phyloP scores from a whole-genome alignment of 768 basidiomycete genomes.

The Leccinum fibrillosum region DNA sequence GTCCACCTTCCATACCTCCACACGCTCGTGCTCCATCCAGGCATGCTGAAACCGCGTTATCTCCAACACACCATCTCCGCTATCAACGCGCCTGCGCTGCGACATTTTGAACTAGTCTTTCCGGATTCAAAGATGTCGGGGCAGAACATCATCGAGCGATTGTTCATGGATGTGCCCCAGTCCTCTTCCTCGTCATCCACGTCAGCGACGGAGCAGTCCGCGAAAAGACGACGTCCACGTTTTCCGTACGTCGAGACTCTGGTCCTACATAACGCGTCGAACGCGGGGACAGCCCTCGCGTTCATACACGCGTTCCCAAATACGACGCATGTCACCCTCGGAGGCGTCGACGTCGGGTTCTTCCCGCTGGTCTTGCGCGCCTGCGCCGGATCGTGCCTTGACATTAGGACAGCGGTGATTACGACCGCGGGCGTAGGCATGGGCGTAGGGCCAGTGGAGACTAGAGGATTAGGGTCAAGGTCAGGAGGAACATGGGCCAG shows the following conservation, averaged over 20 bases:
- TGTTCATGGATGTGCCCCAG: constrained; percentile 17
- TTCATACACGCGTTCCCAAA: constrained; percentile 29
- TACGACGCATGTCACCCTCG: constrained; percentile 18
- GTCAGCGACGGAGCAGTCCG: neutral
- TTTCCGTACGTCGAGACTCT: constrained; percentile 28
- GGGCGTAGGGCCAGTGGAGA: neutral
- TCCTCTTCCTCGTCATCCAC: neutral
- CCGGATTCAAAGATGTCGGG: constrained; percentile 29
- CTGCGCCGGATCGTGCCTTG: neutral
- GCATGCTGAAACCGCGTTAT: constrained; percentile 30
- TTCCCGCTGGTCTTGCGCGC: constrained; percentile 18
- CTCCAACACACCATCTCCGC: constrained; percentile 29
- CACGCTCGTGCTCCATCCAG: constrained; percentile 29
- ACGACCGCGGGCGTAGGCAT: neutral
- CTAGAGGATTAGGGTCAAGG: neutral
- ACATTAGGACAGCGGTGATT: neutral
- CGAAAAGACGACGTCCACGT: constrained; percentile 15
- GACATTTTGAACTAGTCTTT: constrained; percentile 32
- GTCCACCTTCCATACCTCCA: constrained; percentile 27
- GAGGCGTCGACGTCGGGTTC: constrained; percentile 26
- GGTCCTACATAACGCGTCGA: constrained; percentile 26
- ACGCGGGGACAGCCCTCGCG: constrained; percentile 17
- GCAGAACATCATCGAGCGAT: constrained; percentile 23
- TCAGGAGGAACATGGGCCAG: neutral
- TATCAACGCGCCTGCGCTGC: constrained; percentile 27